phyloP scores from a whole-genome alignment of 129 eudicot species.

The Flaveria sonorensis region DNA sequence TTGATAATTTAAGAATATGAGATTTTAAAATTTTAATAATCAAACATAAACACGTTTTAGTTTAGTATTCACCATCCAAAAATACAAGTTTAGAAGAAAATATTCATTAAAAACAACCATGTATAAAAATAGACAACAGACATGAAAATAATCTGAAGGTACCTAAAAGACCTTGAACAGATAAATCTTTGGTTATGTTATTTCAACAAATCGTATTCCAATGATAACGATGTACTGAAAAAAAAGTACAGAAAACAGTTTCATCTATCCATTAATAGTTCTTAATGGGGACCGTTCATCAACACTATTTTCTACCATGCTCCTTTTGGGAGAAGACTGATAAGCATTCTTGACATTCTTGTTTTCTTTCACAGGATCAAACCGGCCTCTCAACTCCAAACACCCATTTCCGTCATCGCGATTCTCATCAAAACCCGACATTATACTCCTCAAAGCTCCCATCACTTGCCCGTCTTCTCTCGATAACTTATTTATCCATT shows the following conservation, averaged over 20 bases:
- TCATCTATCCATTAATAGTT: constrained; percentile 54
- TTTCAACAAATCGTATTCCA: constrained; percentile 19
- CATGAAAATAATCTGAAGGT: background rate
- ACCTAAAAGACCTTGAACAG: background rate
- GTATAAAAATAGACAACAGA: too few relatives aligned
- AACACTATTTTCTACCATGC: constrained; percentile 38
- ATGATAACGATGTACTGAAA: constrained; percentile 11
- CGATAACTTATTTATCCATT: constrained; percentile 43
- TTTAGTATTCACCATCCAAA: too few relatives aligned
- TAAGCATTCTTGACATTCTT: constrained; percentile 19
- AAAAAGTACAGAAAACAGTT: background rate
- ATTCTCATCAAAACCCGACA: constrained; percentile 37
- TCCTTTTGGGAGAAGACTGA: constrained; percentile 50
- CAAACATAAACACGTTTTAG: too few relatives aligned
- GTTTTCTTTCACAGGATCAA: constrained; percentile 63
- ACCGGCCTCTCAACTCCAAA: constrained; percentile 25
- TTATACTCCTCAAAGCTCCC: constrained; percentile 52
- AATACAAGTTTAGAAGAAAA: too few relatives aligned
- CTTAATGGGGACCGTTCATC: constrained; percentile 72
- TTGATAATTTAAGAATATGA: too few relatives aligned
- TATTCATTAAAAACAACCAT: too few relatives aligned
- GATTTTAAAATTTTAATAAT: too few relatives aligned
- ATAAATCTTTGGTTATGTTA: constrained; percentile 36
- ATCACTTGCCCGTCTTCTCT: constrained; percentile 54
- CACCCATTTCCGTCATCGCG: background rate